Percentiles rank a stretch among this genome's conserved stretches.
These are phyloP conservation scores for Teratosphaeria gauchensis DNA, from an alignment of 2,329 filamentous ascomycete species.

Conservation along the genomic window DNA sequence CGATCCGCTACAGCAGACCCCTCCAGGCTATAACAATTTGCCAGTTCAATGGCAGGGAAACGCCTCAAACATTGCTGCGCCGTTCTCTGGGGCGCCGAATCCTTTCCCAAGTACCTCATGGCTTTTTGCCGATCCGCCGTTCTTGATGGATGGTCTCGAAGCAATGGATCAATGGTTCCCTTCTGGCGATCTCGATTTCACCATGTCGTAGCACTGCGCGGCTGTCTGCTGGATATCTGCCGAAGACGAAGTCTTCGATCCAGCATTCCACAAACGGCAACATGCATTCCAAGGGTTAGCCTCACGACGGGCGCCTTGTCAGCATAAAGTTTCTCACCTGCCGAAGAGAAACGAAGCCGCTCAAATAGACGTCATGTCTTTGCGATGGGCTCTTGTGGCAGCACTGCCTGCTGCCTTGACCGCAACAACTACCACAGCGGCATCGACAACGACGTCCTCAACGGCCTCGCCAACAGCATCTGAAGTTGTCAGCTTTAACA, in stretches of 20 bases:
- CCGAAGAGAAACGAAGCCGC: background rate
- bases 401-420: background rate
- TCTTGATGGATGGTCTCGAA: background rate
- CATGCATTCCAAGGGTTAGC: background rate
- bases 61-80: background rate
- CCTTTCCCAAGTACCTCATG: background rate
- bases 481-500: background rate
- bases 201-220: background rate
- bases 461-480: background rate
- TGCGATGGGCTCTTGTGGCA: background rate
- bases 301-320: background rate
- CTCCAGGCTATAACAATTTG: background rate
- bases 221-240: too few relatives aligned
- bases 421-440: background rate
- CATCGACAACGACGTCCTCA: background rate
- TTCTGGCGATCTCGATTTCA: background rate
- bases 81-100: background rate
- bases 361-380: background rate
- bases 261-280: background rate
- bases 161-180: background rate
- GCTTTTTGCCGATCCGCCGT: background rate
- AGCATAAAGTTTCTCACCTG: background rate
- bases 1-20: background rate
- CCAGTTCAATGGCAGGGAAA: background rate
- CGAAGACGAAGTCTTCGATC: too few relatives aligned